Conservation (phyloP, 2,329 filamentous ascomycete species). For the Orbilia ellipsospora region DNA sequence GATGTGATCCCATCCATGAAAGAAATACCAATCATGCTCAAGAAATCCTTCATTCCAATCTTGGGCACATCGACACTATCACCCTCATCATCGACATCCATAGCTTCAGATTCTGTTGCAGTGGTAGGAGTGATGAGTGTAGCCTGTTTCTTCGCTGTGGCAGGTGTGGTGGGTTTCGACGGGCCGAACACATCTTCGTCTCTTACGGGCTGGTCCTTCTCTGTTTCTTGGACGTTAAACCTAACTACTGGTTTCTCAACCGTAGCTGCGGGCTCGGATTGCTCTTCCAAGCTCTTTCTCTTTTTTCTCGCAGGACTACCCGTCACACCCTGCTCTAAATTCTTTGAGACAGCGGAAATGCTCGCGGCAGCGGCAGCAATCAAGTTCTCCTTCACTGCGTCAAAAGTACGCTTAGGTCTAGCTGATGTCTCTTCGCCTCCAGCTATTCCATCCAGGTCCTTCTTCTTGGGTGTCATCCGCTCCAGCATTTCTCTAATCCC, state of each 20-base stretch:
- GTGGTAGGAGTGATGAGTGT: not conserved
- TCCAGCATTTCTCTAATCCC: conserved; percentile 67
- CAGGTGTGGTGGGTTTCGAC: conserved; percentile 18
- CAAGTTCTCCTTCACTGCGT: conserved; percentile 45
- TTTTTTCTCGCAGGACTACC: conserved; percentile 53
- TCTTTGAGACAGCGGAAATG: conserved; percentile 13
- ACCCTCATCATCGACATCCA: conserved; percentile 65
- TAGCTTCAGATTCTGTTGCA: not conserved
- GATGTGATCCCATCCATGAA: conserved; percentile 96
- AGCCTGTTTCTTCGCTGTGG: not conserved
- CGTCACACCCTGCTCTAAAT: conserved; percentile 20
- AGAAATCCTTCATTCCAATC: conserved; percentile 89
- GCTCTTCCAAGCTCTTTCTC: conserved; percentile 51
- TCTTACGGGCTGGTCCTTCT: conserved; percentile 6
- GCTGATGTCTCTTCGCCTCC: conserved; percentile 3
- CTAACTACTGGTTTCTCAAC: conserved; percentile 39
- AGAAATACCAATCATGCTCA: conserved; percentile 93
- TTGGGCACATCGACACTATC: conserved; percentile 65
- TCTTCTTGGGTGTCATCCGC: conserved; percentile 81
- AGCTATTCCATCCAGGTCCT: not conserved
- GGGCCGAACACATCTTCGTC: conserved; percentile 39
- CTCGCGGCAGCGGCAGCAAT: conserved; percentile 36
- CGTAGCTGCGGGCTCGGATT: conserved; percentile 12
- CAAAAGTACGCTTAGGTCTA: conserved; percentile 49
- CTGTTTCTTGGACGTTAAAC: conserved; percentile 39